Base-by-base conservation (phyloP, 495 filamentous ascomycete species). In the Hyaloscypha finlandica region DNA sequence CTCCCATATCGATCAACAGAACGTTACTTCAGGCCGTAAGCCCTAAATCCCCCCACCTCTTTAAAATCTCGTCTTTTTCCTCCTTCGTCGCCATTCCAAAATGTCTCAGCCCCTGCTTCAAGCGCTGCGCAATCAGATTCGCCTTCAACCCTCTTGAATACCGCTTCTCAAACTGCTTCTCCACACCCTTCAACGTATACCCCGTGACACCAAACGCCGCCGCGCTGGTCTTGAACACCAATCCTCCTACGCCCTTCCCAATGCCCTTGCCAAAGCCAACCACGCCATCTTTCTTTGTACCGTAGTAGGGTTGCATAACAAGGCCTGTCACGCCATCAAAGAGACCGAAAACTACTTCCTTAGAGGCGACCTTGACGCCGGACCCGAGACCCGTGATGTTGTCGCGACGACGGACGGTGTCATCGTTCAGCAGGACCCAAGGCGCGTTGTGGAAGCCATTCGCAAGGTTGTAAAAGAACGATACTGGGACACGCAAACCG, bases 321-420 rank as follows among this genome's bases (percentile, higher is more conserved):
- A 96, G 73, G 0, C 90, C 92, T 0, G 89, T 90, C 58, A 89
- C 78, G 31, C 90, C 93, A 66, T 94, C 91, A 51, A 85, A 86
- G 57, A 94, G 52, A 20, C 64, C 53, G 33, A 52, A 55, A 8
- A 19, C 16, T 16, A 59, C 22, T 55, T 67, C 66, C 45, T 85
- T 83, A 3, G 86, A 78, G 0, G 90, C 90, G 0, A 90, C 90
- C 8, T 79, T 79, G 20, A 90, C 77, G 5, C 90, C 90, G 6
- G 86, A 89, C 25, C 82, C 79, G 61, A 92, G 83, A 3, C 89
- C 90, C 4, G 88, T 89, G 39, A 93, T 85, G 8, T 88, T 83
- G 9, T 81, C 75, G 6, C 87, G 81, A 55, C 74, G 83, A 55
- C 78, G 56, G 12, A 74, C 71, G 2, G 71, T 74, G 9, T 58